Conservation (phyloP, 1,284 basidiomycete genomes). For the Ceratobasidium sp. region DNA sequence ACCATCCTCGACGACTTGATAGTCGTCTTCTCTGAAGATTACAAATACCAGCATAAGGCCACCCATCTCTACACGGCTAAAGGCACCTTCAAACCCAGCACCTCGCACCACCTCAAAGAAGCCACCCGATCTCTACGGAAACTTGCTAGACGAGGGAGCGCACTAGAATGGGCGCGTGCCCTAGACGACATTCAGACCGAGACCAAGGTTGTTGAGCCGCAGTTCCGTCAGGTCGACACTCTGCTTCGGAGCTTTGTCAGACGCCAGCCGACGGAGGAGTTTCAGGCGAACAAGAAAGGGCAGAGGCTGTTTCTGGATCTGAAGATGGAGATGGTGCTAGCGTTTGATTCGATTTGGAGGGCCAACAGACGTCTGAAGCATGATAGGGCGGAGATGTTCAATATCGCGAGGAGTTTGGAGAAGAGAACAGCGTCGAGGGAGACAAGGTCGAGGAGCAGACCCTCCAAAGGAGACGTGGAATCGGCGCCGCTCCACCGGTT, state of each 20-base stretch:
- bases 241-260: constrained; percentile 1
- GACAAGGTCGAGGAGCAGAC: background rate
- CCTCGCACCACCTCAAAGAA: background rate
- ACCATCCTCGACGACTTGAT: background rate
- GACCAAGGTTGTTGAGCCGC: constrained; percentile 2
- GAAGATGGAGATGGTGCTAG: background rate
- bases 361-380: constrained; percentile 17
- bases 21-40: background rate
- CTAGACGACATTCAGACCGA: background rate
- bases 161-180: constrained; percentile 6
- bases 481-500: background rate
- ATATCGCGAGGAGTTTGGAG: background rate
- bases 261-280: background rate
- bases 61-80: background rate
- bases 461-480: background rate
- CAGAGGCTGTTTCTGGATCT: background rate
- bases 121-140: background rate
- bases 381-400: background rate
- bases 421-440: background rate
- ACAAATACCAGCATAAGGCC: background rate
- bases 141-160: background rate
- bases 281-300: background rate
- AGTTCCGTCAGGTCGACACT: constrained; percentile 4
- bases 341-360: constrained; percentile 23
- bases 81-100: background rate